phyloP scores from a whole-genome alignment of 345 rosid genomes.

The Hibiscus mutabilis region DNA sequence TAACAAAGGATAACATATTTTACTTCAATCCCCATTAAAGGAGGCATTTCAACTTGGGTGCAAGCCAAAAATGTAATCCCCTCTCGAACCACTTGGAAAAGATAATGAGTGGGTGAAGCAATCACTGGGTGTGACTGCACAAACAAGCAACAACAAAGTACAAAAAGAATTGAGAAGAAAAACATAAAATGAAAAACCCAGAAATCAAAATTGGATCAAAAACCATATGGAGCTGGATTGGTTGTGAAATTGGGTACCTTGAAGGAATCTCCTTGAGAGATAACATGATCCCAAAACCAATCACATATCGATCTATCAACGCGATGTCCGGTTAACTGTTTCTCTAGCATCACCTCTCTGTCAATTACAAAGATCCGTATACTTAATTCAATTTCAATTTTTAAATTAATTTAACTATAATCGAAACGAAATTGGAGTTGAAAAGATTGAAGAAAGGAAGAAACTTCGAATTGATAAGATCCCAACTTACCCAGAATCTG shows the following conservation, averaged over 20 bases:
- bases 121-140: conserved; percentile 65
- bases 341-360: conserved; percentile 97
- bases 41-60: conserved; percentile 97
- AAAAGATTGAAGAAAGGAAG: conserved; percentile 2
- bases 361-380: conserved; percentile 6
- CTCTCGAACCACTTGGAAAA: conserved; percentile 78
- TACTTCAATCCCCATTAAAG: conserved; percentile 95
- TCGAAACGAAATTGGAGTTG: not conserved
- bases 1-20: not conserved
- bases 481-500: conserved; percentile 86
- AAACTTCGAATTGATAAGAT: not conserved
- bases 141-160: conserved; percentile 4
- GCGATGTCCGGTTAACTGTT: conserved; percentile 90
- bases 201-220: conserved; percentile 2
- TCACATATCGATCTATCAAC: conserved; percentile 88
- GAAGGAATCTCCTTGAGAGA: conserved; percentile 66
- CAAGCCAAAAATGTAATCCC: conserved; percentile 92
- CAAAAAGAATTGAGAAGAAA: not conserved
- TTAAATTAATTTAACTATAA: not conserved
- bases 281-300: conserved; percentile 89
- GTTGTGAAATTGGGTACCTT: conserved; percentile 29
- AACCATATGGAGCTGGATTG: not conserved
- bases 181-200: not conserved
- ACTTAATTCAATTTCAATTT: not conserved
- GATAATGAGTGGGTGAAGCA: conserved; percentile 94